phyloP scores from a whole-genome alignment of 2,329 filamentous ascomycete genomes.

The Colletotrichum sp. region DNA sequence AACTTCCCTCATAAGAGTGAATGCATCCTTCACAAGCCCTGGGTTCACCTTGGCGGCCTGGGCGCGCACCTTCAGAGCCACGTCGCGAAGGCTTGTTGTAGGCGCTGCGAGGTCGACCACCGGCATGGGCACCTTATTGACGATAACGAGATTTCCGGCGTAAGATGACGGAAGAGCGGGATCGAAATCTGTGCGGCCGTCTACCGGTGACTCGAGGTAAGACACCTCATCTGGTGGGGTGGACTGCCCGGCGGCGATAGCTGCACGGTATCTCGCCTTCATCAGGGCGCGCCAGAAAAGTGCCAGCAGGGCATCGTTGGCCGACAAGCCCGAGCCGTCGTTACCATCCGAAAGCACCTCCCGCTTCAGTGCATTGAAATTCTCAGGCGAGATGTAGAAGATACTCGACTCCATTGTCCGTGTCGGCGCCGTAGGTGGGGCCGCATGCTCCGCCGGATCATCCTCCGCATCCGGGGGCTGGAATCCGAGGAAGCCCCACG shows the following conservation, averaged over 20 bases:
- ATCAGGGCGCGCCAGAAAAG: slow-evolving; percentile 43
- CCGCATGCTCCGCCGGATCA: background rate
- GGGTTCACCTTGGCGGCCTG: slow-evolving; percentile 28
- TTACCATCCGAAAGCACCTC: slow-evolving; percentile 28
- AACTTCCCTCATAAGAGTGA: slow-evolving; percentile 29
- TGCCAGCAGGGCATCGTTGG: slow-evolving; percentile 43
- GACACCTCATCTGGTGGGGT: slow-evolving; percentile 28
- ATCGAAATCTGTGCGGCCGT: slow-evolving; percentile 33
- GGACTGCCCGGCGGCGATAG: slow-evolving; percentile 23
- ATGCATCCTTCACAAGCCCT: slow-evolving; percentile 31
- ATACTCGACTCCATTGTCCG: background rate
- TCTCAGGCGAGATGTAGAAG: background rate
- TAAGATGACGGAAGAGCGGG: slow-evolving; percentile 30
- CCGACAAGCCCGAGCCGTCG: slow-evolving; percentile 29
- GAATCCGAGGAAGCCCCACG: slow-evolving; percentile 29
- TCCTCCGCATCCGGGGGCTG: slow-evolving; percentile 9
- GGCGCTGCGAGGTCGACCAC: slow-evolving; percentile 30
- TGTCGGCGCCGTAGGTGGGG: background rate
- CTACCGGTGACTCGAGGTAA: slow-evolving; percentile 38
- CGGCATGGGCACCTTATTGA: slow-evolving; percentile 29
- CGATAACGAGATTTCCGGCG: slow-evolving; percentile 31
- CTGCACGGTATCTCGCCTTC: slow-evolving; percentile 36
- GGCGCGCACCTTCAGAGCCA: slow-evolving; percentile 29
- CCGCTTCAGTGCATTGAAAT: slow-evolving; percentile 32
- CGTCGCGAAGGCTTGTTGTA: slow-evolving; percentile 26